A percentile compares a stretch with the other conserved stretches of the same genome.
These are phyloP conservation scores for Dispira parvispora DNA, from an alignment of 192 early-diverging fungal species.

Conservation along the genomic window DNA sequence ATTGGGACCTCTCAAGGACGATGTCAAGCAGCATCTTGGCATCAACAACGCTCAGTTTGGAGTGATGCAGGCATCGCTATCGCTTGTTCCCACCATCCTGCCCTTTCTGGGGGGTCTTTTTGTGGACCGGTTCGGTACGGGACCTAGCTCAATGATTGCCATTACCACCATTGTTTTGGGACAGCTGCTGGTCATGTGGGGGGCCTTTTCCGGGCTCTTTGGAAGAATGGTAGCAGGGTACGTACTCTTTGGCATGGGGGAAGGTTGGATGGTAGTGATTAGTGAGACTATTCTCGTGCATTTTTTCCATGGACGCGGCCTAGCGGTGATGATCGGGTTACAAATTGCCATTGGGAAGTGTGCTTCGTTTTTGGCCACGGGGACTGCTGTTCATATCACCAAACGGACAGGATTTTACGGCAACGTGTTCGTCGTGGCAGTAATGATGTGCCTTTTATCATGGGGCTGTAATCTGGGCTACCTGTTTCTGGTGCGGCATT, in stretches of 20 bases:
- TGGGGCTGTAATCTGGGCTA: conserved; percentile 1
- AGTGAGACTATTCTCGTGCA: conserved; percentile 6
- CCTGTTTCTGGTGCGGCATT: not conserved
- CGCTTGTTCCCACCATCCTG: conserved; percentile 8
- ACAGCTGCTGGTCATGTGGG: not conserved
- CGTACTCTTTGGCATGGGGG: conserved; percentile 7
- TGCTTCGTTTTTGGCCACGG: conserved; percentile 1
- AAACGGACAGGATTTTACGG: conserved; percentile 2
- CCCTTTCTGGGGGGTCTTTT: conserved; percentile 7
- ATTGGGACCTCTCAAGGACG: conserved; percentile 6
- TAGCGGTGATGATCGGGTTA: conserved; percentile 4
- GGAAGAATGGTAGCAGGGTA: not conserved
- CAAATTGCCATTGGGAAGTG: conserved; percentile 4
- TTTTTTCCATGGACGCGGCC: conserved; percentile 8
- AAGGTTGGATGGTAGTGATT: conserved; percentile 6
- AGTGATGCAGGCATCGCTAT: conserved; percentile 7
- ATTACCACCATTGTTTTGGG: not conserved
- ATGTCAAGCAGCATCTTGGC: conserved; percentile 1
- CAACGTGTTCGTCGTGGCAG: not conserved
- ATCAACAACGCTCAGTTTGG: conserved; percentile 9
- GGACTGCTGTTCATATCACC: conserved; percentile 1
- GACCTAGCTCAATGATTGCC: not conserved
- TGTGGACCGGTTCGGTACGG: conserved; percentile 9
- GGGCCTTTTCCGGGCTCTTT: not conserved
- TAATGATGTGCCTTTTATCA: not conserved